These are phyloP conservation scores for Serendipita sp. DNA, from an alignment of 768 basidiomycete genomes.

Conservation along the genomic window DNA sequence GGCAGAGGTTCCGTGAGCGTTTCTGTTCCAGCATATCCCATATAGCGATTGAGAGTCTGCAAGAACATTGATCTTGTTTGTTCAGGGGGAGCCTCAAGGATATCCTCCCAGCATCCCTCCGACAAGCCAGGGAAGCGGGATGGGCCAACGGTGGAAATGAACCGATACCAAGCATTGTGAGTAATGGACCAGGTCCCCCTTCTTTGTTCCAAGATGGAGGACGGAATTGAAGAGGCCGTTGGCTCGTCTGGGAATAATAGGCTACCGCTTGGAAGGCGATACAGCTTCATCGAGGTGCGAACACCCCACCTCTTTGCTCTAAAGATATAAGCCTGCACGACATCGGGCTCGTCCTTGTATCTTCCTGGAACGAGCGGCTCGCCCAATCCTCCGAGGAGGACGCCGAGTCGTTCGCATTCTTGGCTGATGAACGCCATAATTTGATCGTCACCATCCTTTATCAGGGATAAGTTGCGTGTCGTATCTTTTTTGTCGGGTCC, in stretches of 20 bases:
- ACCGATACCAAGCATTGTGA: not conserved
- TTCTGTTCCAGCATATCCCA: not conserved
- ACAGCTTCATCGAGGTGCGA: not conserved
- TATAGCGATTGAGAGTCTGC: not conserved
- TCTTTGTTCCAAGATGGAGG: not conserved
- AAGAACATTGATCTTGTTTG: not conserved
- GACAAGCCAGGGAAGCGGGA: not conserved
- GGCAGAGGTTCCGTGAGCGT: not conserved
- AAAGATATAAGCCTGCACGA: not conserved
- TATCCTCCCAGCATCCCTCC: not conserved
- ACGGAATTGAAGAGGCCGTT: not conserved
- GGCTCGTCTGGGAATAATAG: not conserved
- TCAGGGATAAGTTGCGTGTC: not conserved
- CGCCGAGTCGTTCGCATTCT: not conserved
- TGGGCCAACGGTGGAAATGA: not conserved
- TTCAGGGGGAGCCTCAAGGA: not conserved
- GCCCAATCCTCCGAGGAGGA: not conserved
- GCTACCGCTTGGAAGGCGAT: not conserved
- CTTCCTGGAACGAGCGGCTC: not conserved
- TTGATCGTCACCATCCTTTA: not conserved
- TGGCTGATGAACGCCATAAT: not conserved
- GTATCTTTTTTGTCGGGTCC: not conserved
- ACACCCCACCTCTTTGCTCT: not conserved
- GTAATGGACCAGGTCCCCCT: not conserved
- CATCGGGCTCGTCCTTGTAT: not conserved